Conservation (phyloP, 2,329 filamentous ascomycete genomes). For the Tolypocladium pustulatum region DNA sequence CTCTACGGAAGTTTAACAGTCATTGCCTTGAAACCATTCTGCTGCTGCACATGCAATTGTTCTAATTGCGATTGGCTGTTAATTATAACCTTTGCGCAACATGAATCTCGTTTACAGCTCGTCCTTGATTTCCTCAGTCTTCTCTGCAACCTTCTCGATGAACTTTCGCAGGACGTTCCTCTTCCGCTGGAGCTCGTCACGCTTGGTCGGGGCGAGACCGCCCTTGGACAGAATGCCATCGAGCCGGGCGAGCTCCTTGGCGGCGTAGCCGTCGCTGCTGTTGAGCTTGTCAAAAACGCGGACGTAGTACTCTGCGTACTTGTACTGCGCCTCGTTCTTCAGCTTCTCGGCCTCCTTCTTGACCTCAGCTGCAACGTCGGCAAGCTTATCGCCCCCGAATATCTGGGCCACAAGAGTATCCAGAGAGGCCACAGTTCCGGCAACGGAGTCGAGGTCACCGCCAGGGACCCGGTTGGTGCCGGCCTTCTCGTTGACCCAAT, state of each 20-base stretch:
- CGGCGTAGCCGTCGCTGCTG: constrained; percentile 65
- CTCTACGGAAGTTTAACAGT: no score
- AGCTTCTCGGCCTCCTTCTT: constrained; percentile 59
- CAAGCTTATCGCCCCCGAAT: constrained; percentile 49
- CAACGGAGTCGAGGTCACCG: constrained; percentile 66
- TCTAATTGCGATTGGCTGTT: neutral
- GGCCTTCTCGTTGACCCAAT: constrained; percentile 79
- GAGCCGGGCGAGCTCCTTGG: constrained; percentile 77
- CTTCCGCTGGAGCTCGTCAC: constrained; percentile 78
- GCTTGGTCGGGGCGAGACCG: constrained; percentile 72
- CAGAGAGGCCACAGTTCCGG: constrained; percentile 72
- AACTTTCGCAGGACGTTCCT: constrained; percentile 83
- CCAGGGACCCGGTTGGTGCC: constrained; percentile 78
- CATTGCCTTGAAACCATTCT: no score
- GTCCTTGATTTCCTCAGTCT: constrained; percentile 26
- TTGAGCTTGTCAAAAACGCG: constrained; percentile 79
- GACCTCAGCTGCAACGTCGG: constrained; percentile 58
- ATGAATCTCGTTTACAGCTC: constrained; percentile 22
- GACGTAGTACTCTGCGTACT: constrained; percentile 90
- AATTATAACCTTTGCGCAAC: neutral
- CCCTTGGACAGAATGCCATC: constrained; percentile 77
- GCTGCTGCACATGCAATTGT: neutral
- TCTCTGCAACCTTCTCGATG: constrained; percentile 45
- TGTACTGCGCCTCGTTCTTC: constrained; percentile 51
- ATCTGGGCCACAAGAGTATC: constrained; percentile 70